Evolutionary conservation across 805 yeast species (phyloP).

Genomic region (Kazachstania kunashirensis): DNA sequence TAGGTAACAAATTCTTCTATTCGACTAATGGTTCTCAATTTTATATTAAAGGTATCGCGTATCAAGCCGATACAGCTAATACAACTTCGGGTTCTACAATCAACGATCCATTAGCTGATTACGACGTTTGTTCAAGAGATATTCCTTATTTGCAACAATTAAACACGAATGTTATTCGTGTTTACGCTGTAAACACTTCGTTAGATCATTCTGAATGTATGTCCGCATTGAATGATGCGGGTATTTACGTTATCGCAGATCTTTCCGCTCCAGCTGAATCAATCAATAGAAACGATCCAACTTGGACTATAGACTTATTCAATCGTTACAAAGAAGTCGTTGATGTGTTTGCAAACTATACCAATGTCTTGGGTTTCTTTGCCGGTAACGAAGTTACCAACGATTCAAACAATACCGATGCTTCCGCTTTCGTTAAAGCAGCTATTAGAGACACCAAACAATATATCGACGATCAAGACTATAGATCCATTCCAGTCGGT

Average conservation of each 20-base stretch:
- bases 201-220: slow-evolving; percentile 62
- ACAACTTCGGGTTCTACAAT: slow-evolving; percentile 37
- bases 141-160: slow-evolving; percentile 56
- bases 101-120: slow-evolving; percentile 64
- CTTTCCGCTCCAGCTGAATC: slow-evolving; percentile 57
- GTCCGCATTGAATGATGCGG: slow-evolving; percentile 57
- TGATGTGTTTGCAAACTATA: slow-evolving; percentile 57
- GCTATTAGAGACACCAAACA: slow-evolving; percentile 70
- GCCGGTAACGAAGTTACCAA: slow-evolving; percentile 84
- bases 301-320: slow-evolving; percentile 54
- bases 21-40: slow-evolving; percentile 73
- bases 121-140: slow-evolving; percentile 55
- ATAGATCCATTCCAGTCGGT: slow-evolving; percentile 69
- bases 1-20: slow-evolving; percentile 70
- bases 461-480: slow-evolving; percentile 50
- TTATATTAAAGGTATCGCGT: slow-evolving; percentile 69
- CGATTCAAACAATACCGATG: slow-evolving; percentile 52
- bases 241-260: slow-evolving; percentile 75
- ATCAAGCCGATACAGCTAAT: slow-evolving; percentile 58
- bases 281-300: slow-evolving; percentile 52
- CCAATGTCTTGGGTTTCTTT: slow-evolving; percentile 71
- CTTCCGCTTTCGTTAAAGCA: slow-evolving; percentile 77
- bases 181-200: slow-evolving; percentile 60
- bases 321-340: slow-evolving; percentile 61
- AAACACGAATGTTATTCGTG: slow-evolving; percentile 63